Evolutionary conservation across 2,329 filamentous ascomycete genomes (phyloP).

Genomic region (Aspergillus oerlinghausenensis): DNA sequence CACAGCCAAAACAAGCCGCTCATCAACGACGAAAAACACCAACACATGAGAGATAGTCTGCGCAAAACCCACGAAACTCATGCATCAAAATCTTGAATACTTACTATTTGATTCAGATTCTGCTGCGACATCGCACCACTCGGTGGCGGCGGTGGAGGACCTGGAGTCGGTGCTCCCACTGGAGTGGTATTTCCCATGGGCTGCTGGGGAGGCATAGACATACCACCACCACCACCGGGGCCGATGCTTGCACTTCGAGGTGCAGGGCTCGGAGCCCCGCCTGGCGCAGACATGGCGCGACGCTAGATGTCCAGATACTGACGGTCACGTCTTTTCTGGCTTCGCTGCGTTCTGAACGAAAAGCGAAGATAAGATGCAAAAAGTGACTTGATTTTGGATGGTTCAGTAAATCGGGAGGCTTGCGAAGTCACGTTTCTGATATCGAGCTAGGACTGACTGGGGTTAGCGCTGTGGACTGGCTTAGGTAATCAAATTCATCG

Average conservation of each 20-base stretch:
- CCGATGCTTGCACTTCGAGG: conserved; percentile 47
- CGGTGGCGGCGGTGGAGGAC: conserved; percentile 28
- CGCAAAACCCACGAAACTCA: conserved; percentile 3
- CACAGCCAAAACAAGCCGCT: background rate
- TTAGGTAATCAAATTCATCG: conserved; percentile 1
- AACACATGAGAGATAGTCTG: background rate
- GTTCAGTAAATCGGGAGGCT: conserved; percentile 8
- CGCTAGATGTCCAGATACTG: conserved; percentile 6
- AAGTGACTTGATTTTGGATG: background rate
- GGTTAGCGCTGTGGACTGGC: background rate
- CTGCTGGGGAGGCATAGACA: conserved; percentile 46
- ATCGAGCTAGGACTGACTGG: conserved; percentile 8
- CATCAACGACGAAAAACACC: background rate
- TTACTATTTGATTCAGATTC: conserved; percentile 93
- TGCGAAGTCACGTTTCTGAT: conserved; percentile 20
- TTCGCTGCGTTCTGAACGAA: background rate
- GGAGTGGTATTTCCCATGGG: conserved; percentile 46
- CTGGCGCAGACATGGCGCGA: conserved; percentile 40
- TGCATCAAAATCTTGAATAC: conserved; percentile 34
- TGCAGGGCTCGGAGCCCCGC: conserved; percentile 45
- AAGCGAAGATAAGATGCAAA: background rate
- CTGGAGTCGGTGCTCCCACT: conserved; percentile 40
- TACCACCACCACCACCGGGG: conserved; percentile 37
- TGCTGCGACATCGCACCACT: conserved; percentile 65
- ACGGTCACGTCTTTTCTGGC: background rate